Conservation (phyloP, 179 eudicot species). For the Monotropa hypopitys region DNA sequence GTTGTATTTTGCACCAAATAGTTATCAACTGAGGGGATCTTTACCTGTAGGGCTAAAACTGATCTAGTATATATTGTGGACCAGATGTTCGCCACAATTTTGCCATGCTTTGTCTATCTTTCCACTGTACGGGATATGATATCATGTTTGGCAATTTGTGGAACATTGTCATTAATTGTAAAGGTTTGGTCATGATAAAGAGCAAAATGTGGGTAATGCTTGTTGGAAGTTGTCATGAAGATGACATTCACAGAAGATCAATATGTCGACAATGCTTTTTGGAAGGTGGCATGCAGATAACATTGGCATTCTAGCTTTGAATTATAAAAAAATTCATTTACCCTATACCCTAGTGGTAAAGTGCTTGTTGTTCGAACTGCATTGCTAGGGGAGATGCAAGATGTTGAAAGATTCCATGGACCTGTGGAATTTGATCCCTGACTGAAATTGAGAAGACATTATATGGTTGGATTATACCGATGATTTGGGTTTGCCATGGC, state of each 20-base stretch:
- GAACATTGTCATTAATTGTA: neutral
- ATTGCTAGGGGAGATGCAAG: neutral
- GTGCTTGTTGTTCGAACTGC: neutral
- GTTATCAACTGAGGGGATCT: neutral
- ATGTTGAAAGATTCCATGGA: neutral
- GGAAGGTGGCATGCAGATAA: too few relatives aligned
- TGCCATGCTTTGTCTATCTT: neutral
- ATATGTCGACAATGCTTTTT: too few relatives aligned
- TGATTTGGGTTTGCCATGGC: neutral
- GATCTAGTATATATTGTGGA: neutral
- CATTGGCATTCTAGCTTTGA: too few relatives aligned
- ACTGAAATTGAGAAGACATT: neutral
- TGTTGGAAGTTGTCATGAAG: constrained; percentile 1
- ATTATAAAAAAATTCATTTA: neutral
- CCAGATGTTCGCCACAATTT: neutral
- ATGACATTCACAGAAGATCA: neutral
- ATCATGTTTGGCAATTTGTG: too few relatives aligned
- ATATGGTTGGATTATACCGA: neutral
- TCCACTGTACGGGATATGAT: too few relatives aligned
- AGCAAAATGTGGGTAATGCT: neutral
- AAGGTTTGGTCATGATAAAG: neutral
- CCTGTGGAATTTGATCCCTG: neutral
- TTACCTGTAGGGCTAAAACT: neutral
- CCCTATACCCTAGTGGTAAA: neutral
- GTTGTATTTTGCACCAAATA: neutral